Conservation (phyloP, 345 rosid species). For the Euphorbia tirucalli region DNA sequence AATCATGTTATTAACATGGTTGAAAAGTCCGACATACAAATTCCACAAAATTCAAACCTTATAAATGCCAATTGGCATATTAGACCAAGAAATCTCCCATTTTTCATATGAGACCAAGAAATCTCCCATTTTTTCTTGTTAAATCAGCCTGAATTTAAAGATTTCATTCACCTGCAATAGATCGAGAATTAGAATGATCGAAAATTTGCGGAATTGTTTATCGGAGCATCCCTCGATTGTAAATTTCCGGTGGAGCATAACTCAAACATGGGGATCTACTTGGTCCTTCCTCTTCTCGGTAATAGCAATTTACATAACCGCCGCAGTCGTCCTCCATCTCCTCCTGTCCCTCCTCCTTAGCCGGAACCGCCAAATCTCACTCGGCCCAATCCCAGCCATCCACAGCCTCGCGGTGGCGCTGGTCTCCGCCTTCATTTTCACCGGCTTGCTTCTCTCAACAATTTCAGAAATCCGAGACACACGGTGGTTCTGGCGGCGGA, state of each 20-base stretch:
- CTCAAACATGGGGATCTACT: constrained; percentile 81
- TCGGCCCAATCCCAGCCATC: constrained; percentile 27
- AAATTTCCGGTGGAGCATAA: constrained; percentile 80
- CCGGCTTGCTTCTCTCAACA: constrained; percentile 22
- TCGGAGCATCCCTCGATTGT: constrained; percentile 77
- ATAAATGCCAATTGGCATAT: too few species aligned
- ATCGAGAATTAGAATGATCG: too few species aligned
- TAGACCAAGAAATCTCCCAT: too few species aligned
- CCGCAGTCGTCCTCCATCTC: constrained; percentile 15
- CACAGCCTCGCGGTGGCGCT: constrained; percentile 21
- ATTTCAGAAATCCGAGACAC: constrained; percentile 27
- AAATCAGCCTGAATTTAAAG: too few species aligned
- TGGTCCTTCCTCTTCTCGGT: constrained; percentile 80
- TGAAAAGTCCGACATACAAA: too few species aligned
- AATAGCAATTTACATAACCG: constrained; percentile 46
- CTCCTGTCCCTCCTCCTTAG: constrained; percentile 26
- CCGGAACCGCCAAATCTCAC: constrained; percentile 9
- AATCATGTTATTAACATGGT: too few species aligned
- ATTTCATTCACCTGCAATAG: too few species aligned
- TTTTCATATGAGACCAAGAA: too few species aligned
- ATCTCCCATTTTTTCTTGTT: too few species aligned
- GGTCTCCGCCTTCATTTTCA: constrained; percentile 16
- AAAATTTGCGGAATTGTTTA: constrained; percentile 3
- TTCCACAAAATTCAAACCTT: too few species aligned
- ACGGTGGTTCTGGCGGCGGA: constrained; percentile 29